Base-by-base conservation (phyloP, 805 yeast species). In the Schwanniomyces occidentalis region DNA sequence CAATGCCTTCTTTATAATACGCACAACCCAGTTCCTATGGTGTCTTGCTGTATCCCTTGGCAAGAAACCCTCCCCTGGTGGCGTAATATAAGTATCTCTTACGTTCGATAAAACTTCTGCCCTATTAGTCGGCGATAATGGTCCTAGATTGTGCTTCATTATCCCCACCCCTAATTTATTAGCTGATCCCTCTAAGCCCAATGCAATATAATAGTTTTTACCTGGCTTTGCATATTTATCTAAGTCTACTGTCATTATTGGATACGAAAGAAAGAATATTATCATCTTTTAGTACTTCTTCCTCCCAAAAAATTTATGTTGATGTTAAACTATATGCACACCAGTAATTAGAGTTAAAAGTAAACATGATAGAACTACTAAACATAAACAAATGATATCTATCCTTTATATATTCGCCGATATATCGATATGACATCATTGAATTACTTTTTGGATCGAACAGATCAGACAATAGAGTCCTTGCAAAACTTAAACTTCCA, bases 21-120 rank as follows among this genome's bases (percentile, higher is more conserved):
- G 62, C 1, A 86, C 90, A 15, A 82, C 95, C 96, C 96, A 91
- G 60, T 88, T 87, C 27, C 97, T 65, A 58, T 93, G 99, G 56
- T 93, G 99, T 46, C 96, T 72, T 4, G 99, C 98, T 0, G 97
- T 89, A 53, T 93, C 99, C 40, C 98, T 64, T 1, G 99, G 99
- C 27, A 93, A 62, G 50, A 93, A 93, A 1, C 99, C 99, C 62
- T 93, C 97, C 2, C 99, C 99, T 1, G 98, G 96, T 6, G 99
- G 99, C 1, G 98, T 84, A 20, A 85, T 71, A 54, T 91, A 93
- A 0, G 99, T 93, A 58, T 93, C 96, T 69, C 99, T 75, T 24
- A 93, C 80, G 59, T 93, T 93, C n/a, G 95, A 68, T 21, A 93
- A 68, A 1, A 93, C 85, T 39, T 74, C 76, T 0, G 96, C 95